Conservation (phyloP, 495 filamentous ascomycete genomes). For the Xylaria sp. region DNA sequence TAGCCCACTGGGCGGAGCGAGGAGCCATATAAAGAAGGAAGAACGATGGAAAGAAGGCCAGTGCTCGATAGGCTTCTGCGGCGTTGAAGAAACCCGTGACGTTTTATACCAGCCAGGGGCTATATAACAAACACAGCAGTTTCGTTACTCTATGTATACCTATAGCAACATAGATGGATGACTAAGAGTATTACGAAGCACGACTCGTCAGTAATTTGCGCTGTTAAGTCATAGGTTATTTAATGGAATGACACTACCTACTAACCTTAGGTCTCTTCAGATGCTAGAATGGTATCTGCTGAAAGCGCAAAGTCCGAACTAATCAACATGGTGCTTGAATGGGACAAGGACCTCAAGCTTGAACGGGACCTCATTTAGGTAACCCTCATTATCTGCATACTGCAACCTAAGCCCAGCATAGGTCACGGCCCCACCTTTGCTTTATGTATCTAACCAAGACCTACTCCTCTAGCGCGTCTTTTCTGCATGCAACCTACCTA, state of each 20-base stretch:
- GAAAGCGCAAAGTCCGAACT: not conserved
- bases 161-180: too few species aligned
- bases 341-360: not conserved
- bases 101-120: not conserved
- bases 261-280: not conserved
- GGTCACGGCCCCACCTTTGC: not conserved
- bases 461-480: not conserved
- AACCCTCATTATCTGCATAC: conserved; percentile 1
- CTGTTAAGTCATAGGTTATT: not conserved
- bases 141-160: not conserved
- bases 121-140: not conserved
- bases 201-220: not conserved
- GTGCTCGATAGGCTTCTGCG: not conserved
- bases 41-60: not conserved
- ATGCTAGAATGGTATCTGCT: not conserved
- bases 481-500: not conserved
- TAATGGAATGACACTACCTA: not conserved
- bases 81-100: not conserved
- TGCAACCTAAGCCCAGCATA: not conserved
- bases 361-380: not conserved
- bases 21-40: conserved; percentile 28
- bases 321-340: not conserved
- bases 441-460: conserved; percentile 10
- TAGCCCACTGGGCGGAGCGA: conserved; percentile 33
- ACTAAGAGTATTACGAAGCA: not conserved